Base-by-base conservation (phyloP, 179 eudicot species). In the Camellia oleifera region DNA sequence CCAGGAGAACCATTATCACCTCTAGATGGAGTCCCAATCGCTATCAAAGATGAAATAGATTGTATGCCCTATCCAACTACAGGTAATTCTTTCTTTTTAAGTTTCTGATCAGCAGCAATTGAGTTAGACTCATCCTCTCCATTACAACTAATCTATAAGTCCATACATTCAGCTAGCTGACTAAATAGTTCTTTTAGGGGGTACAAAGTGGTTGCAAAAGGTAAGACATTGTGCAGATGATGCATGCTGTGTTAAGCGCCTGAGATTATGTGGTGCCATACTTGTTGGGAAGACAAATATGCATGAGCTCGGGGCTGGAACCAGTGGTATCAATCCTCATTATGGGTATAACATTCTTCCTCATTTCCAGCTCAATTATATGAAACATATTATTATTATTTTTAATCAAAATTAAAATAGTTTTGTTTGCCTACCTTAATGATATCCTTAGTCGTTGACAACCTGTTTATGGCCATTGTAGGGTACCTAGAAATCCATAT, bases 251-350 rank as follows among this genome's bases (percentile, higher is more conserved):
- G 97, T 97, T 50, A 82, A 83, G 69, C 88, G 91, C 66, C 91
- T 97, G 71, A 84, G 97, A 74, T 83, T 76, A 77, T 97, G 99
- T 76, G 98, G 99, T 77, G 98, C 98, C 72, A 77, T 97, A 81
- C 89, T 97, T 53, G 92, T 97, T 50, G 99, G 99, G 18, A 97
- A 97, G 86, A 92, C 99, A 53, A 97, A 97, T 79, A 97, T 97
- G 99, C 99, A 97, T 85, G 99, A 97, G 83, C 97, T 97, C 75
- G 99, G 99, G 54, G 92, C 96, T 13, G 99, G 99, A 77, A 84
- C 90, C 46, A 94, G 96, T 88, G 99, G 99, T 70, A 94, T 97
- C 72, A 97, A 97, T 84, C 99, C 99, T 86, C 98, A 97, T 82
- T 92, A 97, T 20, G 98, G 99, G 99, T 97, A 91, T 76, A 9